Conservation (phyloP, 2,329 filamentous ascomycete genomes). For the Orbilia ellipsospora region DNA sequence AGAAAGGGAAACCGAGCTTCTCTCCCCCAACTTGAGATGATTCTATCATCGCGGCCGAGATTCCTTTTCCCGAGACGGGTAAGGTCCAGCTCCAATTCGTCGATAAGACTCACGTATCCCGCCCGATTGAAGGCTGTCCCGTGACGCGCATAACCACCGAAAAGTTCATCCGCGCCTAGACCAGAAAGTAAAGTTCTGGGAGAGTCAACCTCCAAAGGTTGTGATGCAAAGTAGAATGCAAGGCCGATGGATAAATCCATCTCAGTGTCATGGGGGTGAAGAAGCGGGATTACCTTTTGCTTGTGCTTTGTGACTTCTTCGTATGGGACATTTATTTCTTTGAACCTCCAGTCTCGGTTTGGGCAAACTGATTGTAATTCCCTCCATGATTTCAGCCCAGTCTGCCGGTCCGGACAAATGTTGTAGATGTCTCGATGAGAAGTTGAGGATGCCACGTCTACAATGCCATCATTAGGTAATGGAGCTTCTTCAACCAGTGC, state of each 20-base stretch:
- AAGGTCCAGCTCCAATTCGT: constrained; percentile 88
- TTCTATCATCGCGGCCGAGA: constrained; percentile 89
- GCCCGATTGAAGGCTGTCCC: constrained; percentile 75
- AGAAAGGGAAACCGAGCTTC: constrained; percentile 92
- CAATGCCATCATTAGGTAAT: constrained; percentile 53
- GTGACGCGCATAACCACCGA: constrained; percentile 91
- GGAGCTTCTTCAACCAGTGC: constrained; percentile 27
- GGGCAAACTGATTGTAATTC: constrained; percentile 79
- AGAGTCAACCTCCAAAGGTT: constrained; percentile 68
- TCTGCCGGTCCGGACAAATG: constrained; percentile 87
- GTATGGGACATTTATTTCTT: constrained; percentile 85
- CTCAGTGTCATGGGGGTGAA: constrained; percentile 94
- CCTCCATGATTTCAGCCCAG: constrained; percentile 80
- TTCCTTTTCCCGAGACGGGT: constrained; percentile 90
- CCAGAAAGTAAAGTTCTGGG: constrained; percentile 87
- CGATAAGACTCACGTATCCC: constrained; percentile 77
- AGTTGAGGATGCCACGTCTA: constrained; percentile 49
- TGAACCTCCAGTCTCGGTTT: constrained; percentile 80
- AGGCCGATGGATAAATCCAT: constrained; percentile 97
- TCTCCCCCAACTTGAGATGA: constrained; percentile 87
- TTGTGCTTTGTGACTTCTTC: constrained; percentile 77
- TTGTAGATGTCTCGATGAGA: constrained; percentile 69
- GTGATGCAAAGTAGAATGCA: constrained; percentile 93
- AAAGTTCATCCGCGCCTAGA: constrained; percentile 93
- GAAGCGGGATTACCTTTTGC: constrained; percentile 76